Percentiles rank a stretch among this genome's conserved stretches.
Evolutionary conservation across 2,329 filamentous ascomycete species (phyloP).

Genomic region (Lecanoromycetidae sp.): DNA sequence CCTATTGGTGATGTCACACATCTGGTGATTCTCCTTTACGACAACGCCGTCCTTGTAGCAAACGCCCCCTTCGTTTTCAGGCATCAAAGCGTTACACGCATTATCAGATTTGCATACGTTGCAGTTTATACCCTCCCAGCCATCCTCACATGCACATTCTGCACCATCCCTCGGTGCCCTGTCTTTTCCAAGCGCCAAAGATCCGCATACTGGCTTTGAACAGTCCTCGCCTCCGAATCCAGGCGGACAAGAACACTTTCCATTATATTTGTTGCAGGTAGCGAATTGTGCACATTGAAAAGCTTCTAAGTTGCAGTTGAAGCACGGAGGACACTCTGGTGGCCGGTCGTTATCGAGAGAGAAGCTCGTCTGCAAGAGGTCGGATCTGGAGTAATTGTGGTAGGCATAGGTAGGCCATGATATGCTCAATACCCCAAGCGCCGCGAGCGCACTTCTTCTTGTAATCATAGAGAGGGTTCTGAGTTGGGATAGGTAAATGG

Average conservation of each 20-base stretch:
- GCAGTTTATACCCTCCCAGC: constrained; percentile 96
- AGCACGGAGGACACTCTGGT: constrained; percentile 51
- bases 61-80: constrained; percentile 65
- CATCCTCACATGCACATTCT: constrained; percentile 75
- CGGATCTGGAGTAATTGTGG: constrained; percentile 47
- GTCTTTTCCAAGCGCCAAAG: constrained; percentile 67
- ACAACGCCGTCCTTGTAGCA: constrained; percentile 88
- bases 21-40: constrained; percentile 90
- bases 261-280: constrained; percentile 75
- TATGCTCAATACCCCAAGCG: constrained; percentile 15
- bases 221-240: constrained; percentile 95
- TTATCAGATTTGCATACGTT: constrained; percentile 79
- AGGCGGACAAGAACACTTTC: constrained; percentile 81
- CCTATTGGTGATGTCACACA: constrained; percentile 92
- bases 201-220: constrained; percentile 81
- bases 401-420: constrained; percentile 21
- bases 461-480: constrained; percentile 13
- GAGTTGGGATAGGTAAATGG: neutral
- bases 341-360: constrained; percentile 62
- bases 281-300: constrained; percentile 88
- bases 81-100: constrained; percentile 81
- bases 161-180: constrained; percentile 60
- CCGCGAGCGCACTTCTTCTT: constrained; percentile 2
- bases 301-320: constrained; percentile 92
- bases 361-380: constrained; percentile 53